Base-by-base conservation (phyloP, 768 basidiomycete genomes). In the Boletus bicolor region DNA sequence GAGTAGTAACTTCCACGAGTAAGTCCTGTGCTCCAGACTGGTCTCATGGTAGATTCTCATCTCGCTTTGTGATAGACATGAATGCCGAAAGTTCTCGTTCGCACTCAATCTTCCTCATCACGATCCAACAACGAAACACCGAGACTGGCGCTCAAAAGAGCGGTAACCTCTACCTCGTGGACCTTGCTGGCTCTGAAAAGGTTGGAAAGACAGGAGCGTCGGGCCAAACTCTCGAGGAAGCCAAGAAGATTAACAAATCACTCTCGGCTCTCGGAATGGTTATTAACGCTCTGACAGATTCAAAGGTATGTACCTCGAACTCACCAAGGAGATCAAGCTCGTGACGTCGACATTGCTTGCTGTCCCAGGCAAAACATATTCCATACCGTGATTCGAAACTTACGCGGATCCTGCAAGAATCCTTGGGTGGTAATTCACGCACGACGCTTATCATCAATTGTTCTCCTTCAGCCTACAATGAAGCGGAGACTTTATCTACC, bases 201-300 rank as follows among this genome's bases (percentile, higher is more conserved):
- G 95, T 99, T 54, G 96, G 96, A 46, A 99, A 99, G 80, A 99
- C 97, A 41, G 97, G 97, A 19, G 97, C 97, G 49, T 98, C 95
- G 3, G 97, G 97, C 1, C 98, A 99, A 72, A 99, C 97, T 26
- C 76, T 99, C 8, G 97, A 99, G 73, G 97, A 99, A 74, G 97
- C 97, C 14, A 99, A 99, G 85, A 99, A 99, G 81, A 99, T 99
- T 77, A 99, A 99, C 78, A 99, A 99, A 74, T 93, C 91, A 30
- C 76, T 99, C 28, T 96, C 93, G 17, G 97, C 97, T 11, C 82
- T 99, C 59, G 97, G 97, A 37, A 98, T 98, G 94, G 97, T 99
- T 67, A 99, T 99, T 69, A 99, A 99, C 64, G 94, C 96, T 5
- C 76, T 99, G 59, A 99, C 97, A 6, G 97, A 99, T 67, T 79